Evolutionary conservation across 169 alveolate species (phyloP), one percentile per base, ranked within the genome.

Genomic region (Besnoitia besnoiti): DNA sequence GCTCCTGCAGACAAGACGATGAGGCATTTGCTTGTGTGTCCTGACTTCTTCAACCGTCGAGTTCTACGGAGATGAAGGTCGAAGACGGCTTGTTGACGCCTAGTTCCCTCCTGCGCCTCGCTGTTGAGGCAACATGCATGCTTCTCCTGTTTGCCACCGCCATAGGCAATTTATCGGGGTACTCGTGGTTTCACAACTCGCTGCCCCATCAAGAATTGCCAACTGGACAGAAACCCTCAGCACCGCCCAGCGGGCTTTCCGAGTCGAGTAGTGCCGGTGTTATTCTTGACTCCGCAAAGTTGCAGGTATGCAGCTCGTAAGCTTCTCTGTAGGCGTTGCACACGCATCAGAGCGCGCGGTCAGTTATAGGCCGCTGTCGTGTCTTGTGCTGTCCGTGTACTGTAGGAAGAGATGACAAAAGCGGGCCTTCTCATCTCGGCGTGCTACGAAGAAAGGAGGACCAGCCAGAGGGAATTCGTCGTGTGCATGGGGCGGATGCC

Each of bases 391-490:
- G n/a, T n/a, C n/a, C n/a, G n/a, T n/a, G n/a, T n/a, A n/a, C 40
- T 16, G 47, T 59, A 77, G 87, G 87, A 77, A 77, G 87, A 46
- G 40, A 77, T 77, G 87, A 21, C 35, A 21, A 77, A 77, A 30
- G 87, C 87, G 8, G 47, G 61, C 24, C 5, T 77, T 16, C 61
- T 8, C 19, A 42, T 44, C 7, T 77, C 87, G 59, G 33, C 61
- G 61, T 77, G 87, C 40, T 77, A 40, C 59, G 87, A 77, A 19
- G 59, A 77, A 77, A 77, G n/a, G 21, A 77, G 87, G 40, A 77
- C 8, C 5, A 42, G 59, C 61, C 59, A 39, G 35, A 8, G 40
- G 59, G 87, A 77, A 21, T 77, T 77, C 87, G 30, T 40, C 33
- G 19, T 77, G 21, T 77, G 87, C 59, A 12, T 77, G 59, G 87